Percentiles rank a stretch among this genome's conserved stretches.
Evolutionary conservation across 208 protist species (phyloP).

Genomic region (Trypanosomatidae sp.): DNA sequence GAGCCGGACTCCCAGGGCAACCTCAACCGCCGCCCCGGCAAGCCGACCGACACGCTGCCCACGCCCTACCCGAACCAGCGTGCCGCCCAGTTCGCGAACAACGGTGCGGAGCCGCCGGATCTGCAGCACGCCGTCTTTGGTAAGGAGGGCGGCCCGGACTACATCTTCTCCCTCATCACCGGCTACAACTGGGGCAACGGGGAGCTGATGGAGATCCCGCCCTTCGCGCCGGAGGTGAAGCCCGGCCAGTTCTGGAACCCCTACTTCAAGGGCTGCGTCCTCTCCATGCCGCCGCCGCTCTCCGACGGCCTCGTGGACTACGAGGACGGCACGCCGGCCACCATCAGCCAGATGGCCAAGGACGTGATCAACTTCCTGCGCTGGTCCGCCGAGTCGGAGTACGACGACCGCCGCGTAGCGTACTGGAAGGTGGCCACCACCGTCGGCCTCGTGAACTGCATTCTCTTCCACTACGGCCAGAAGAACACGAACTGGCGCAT

Average conservation of each 20-base stretch:
- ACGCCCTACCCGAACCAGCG: constrained; percentile 97
- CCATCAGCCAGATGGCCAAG: constrained; percentile 98
- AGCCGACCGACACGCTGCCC: constrained; percentile 96
- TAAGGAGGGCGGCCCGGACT: constrained; percentile 94
- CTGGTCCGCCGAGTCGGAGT: constrained; percentile 90
- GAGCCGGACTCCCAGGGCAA: constrained; percentile 96
- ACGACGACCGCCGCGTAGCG: constrained; percentile 83
- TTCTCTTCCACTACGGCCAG: constrained; percentile 84
- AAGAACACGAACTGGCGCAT: constrained; percentile 91
- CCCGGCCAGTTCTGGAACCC: constrained; percentile 97
- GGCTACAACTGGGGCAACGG: constrained; percentile 97
- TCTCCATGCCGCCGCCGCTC: constrained; percentile 97
- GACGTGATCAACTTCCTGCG: constrained; percentile 95
- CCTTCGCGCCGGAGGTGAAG: constrained; percentile 84
- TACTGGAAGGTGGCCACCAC: constrained; percentile 89
- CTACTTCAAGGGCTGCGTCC: constrained; percentile 98
- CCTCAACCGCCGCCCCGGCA: constrained; percentile 96
- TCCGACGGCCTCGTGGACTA: constrained; percentile 97
- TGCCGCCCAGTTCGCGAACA: constrained; percentile 96
- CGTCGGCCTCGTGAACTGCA: constrained; percentile 78
- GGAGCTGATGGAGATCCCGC: constrained; percentile 82
- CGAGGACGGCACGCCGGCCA: constrained; percentile 97
- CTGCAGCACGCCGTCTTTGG: constrained; percentile 97
- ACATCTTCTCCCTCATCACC: constrained; percentile 98
- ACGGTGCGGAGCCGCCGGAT: constrained; percentile 98